phyloP scores from a whole-genome alignment of 1,284 basidiomycete species.

The Cutaneotrichosporon mucoides region DNA sequence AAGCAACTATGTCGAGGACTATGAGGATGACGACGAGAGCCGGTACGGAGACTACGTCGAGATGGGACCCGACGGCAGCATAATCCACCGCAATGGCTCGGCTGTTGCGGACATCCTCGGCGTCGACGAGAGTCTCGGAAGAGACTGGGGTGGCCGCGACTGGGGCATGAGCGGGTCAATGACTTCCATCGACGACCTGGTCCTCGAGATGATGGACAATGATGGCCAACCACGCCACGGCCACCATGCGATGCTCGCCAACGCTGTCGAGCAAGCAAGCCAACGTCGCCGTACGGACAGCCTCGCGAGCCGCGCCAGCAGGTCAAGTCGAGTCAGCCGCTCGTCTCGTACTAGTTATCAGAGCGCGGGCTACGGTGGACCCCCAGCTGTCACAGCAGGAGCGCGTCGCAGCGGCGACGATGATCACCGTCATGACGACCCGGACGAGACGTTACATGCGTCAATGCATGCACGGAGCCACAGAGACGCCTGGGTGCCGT shows the following conservation, averaged over 20 bases:
- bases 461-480: conserved; percentile 4
- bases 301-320: not conserved
- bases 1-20: conserved; percentile 82
- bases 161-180: conserved; percentile 16
- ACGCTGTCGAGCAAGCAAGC: too few relatives aligned
- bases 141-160: conserved; percentile 20
- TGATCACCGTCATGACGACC: conserved; percentile 4
- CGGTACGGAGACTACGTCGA: conserved; percentile 28
- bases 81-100: conserved; percentile 31
- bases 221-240: not conserved
- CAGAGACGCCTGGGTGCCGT: conserved; percentile 49
- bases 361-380: not conserved
- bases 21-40: conserved; percentile 61
- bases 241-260: not conserved
- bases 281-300: not conserved
- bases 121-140: conserved; percentile 28
- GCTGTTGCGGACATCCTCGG: conserved; percentile 24
- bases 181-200: conserved; percentile 31
- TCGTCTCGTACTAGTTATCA: conserved; percentile 2
- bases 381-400: not conserved
- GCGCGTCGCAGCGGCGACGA: conserved; percentile 3
- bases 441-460: conserved; percentile 15
- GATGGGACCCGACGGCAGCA: conserved; percentile 67
- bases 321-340: not conserved
- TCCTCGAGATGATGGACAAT: conserved; percentile 32